Evolutionary conservation across 2,329 filamentous ascomycete genomes (phyloP).

Genomic region (Scleromitrula shiraiana): DNA sequence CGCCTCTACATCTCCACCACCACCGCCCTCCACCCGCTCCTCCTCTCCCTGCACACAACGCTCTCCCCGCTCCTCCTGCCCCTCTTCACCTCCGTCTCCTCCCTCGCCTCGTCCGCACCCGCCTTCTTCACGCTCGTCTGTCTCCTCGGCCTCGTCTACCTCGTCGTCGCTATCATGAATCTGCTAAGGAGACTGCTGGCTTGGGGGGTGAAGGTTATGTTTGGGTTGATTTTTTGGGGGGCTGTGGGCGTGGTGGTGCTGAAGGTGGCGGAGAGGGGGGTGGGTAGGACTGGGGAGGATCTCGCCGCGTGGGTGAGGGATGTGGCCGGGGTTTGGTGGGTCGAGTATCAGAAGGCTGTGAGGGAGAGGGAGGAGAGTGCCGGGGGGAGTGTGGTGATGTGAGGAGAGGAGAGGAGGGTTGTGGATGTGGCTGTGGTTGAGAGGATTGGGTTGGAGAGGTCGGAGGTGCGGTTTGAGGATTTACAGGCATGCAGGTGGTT

Average conservation of each 20-base stretch:
- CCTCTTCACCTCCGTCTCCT: conserved; percentile 12
- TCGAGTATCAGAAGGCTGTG: conserved; percentile 50
- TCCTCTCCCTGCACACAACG: not conserved
- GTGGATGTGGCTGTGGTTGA: not conserved
- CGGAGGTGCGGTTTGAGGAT: not conserved
- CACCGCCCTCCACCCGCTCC: not conserved
- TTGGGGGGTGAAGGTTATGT: conserved; percentile 65
- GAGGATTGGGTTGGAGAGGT: not conserved
- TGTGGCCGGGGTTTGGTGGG: conserved; percentile 46
- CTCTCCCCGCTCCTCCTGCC: conserved; percentile 18
- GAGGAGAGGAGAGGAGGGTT: conserved; percentile 15
- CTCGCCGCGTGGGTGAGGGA: conserved; percentile 40
- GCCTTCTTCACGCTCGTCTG: conserved; percentile 41
- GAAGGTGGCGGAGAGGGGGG: conserved; percentile 56
- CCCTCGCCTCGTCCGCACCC: conserved; percentile 19
- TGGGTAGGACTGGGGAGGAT: conserved; percentile 58
- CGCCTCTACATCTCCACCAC: conserved; percentile 10
- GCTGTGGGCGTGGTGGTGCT: conserved; percentile 45
- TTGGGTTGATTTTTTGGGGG: conserved; percentile 58
- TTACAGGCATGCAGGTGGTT: too few relatives aligned
- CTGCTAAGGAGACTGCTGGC: conserved; percentile 65
- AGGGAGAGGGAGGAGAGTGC: conserved; percentile 15
- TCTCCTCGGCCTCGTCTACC: too few relatives aligned
- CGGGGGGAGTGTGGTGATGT: conserved; percentile 26
- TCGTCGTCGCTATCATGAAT: conserved; percentile 39